Base-by-base conservation (phyloP, 2,329 filamentous ascomycete species). In the Penicillium sp. region DNA sequence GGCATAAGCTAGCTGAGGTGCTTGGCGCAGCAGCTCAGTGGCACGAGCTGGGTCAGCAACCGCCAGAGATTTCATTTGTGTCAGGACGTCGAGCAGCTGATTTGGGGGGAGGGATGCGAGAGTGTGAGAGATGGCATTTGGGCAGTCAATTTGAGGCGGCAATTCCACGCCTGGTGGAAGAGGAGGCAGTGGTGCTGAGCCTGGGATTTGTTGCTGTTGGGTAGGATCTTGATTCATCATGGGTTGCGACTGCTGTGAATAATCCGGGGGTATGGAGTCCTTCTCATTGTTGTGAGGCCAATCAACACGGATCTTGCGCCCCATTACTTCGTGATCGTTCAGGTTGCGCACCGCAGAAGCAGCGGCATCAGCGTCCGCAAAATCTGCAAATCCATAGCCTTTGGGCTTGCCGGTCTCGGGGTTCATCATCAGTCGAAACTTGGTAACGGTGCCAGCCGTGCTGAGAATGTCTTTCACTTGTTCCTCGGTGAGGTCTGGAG, bases 331-430 rank as follows among this genome's bases (percentile, higher is more conserved):
- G 76, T 91, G 87, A 73, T 96, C 91, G 77, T 97, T 96, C 48
- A 97, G 79, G 70, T 99, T 97, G 64, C 93, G 88, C 44, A 97
- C 93, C 2, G 94, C 94, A 2, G 91, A 96, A 35, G 93, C 91
- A 30, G 94, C 94, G 26, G 91, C 81, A 83, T 96, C 93, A 56
- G 90, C 86, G 69, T 97, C 94, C 51, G 91, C 89, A 70, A 96
- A 99, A 72, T 97, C 93, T 67, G 92, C 90, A 67, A 97, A 99
- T 34, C 94, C 94, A 71, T 96, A 99, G 16, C 94, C 94, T 74
- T 97, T 97, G 0, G 94, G 92, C 53, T 91, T 86, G 39, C 93
- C 92, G 2, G 92, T 97, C 68, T 97, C 93, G 49, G 91, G 89
- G 77, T 97, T 95, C 75, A 96, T 95, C 61, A 97, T 93, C 45